Evolutionary conservation across 2,329 filamentous ascomycete species (phyloP).

Genomic region (Botrytis aclada): DNA sequence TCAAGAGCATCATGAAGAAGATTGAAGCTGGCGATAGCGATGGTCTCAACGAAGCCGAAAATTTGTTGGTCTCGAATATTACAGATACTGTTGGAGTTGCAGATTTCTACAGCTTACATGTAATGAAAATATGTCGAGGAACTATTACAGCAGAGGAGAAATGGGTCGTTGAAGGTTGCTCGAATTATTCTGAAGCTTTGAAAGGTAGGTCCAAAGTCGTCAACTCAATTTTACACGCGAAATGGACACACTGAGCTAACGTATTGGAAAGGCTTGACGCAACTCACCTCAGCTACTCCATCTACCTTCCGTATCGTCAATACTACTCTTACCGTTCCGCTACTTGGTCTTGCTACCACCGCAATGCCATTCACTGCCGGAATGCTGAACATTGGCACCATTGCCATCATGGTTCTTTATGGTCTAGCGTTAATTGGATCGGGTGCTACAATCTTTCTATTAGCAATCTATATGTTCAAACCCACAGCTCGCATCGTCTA

Average conservation of each 20-base stretch:
- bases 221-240: not conserved
- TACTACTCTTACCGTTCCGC: not conserved
- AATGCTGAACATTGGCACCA: not conserved
- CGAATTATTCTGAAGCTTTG: not conserved
- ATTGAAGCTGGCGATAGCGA: not conserved
- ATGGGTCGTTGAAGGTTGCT: not conserved
- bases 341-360: not conserved
- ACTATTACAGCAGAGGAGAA: not conserved
- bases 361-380: not conserved
- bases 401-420: not conserved
- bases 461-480: not conserved
- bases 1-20: not conserved
- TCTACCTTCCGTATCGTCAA: not conserved
- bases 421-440: not conserved
- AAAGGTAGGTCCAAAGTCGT: not conserved
- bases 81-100: slow-evolving; percentile 2
- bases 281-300: not conserved
- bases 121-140: slow-evolving; percentile 2
- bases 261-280: not conserved
- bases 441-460: not conserved
- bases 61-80: not conserved
- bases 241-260: not conserved
- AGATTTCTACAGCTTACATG: slow-evolving; percentile 7
- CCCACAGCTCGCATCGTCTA: not conserved
- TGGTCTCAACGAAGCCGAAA: not conserved